phyloP scores from a whole-genome alignment of 345 rosid genomes.

The Nasturtium officinale region DNA sequence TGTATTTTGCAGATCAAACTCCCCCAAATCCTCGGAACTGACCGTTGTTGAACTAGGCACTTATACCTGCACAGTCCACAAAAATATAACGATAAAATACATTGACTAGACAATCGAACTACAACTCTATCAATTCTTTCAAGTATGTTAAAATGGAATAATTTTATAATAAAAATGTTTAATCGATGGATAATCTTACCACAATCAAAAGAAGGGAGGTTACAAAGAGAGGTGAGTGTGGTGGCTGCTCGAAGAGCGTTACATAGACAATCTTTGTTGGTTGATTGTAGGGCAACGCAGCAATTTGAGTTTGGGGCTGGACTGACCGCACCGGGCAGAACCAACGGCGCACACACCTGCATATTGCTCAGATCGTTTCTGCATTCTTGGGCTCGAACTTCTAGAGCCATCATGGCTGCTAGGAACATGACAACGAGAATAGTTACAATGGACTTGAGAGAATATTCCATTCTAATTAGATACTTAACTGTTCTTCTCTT shows the following conservation, averaged over 20 bases:
- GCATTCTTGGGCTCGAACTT: conserved; percentile 33
- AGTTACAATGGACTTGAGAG: conserved; percentile 26
- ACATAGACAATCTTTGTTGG: conserved; percentile 40
- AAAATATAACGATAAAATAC: background rate
- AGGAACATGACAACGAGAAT: conserved; percentile 29
- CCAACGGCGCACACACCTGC: conserved; percentile 38
- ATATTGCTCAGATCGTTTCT: conserved; percentile 15
- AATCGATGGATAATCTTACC: conserved; percentile 23
- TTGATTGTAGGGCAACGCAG: conserved; percentile 35
- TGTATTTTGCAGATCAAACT: conserved; percentile 39
- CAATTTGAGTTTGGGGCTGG: conserved; percentile 31
- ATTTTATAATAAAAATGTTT: background rate
- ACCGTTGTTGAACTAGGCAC: conserved; percentile 32
- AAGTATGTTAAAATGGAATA: background rate
- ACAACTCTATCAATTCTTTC: background rate
- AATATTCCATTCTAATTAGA: conserved; percentile 15
- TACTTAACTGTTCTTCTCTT: background rate
- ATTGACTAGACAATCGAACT: background rate
- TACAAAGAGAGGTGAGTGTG: conserved; percentile 37
- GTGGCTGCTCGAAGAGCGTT: conserved; percentile 41
- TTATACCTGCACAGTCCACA: conserved; percentile 35
- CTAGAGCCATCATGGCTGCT: background rate
- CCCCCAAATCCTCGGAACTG: conserved; percentile 38
- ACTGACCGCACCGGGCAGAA: conserved; percentile 38
- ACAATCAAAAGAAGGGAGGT: conserved; percentile 40